Evolutionary conservation across 768 basidiomycete genomes (phyloP).

Genomic region (Leccinum subgranulosum): DNA sequence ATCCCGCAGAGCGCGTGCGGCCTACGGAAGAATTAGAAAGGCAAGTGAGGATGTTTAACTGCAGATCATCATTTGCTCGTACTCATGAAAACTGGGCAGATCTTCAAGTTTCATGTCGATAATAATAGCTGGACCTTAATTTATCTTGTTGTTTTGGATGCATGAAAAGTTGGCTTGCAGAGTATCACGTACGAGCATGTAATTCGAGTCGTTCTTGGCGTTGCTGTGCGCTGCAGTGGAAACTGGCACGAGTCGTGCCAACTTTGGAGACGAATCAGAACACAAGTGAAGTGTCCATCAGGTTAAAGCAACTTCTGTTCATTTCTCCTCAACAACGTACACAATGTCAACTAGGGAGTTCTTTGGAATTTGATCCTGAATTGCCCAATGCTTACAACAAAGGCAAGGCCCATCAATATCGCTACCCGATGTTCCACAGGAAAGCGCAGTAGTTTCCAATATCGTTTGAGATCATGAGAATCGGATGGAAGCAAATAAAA

Average conservation of each 20-base stretch:
- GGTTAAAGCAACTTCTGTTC: neutral
- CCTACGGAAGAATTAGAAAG: slow-evolving; percentile 2
- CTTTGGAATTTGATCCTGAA: neutral
- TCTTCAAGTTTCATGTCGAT: neutral
- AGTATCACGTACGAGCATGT: neutral
- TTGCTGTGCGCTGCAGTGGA: too few species aligned
- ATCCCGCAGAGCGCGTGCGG: slow-evolving; percentile 12
- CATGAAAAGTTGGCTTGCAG: neutral
- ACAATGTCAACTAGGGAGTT: neutral
- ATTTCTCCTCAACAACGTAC: neutral
- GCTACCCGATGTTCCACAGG: neutral
- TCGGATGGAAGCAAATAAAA: neutral
- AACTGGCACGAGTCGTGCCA: neutral
- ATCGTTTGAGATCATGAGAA: neutral
- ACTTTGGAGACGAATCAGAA: neutral
- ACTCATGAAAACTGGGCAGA: neutral
- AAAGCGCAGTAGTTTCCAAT: neutral
- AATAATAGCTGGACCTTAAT: neutral
- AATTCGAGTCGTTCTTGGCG: neutral
- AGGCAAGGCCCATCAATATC: neutral
- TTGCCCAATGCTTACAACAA: neutral
- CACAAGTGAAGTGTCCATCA: neutral
- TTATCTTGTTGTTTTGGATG: neutral
- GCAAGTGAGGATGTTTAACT: neutral
- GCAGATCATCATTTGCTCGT: neutral